A percentile compares a stretch with the other conserved stretches of the same genome.
phyloP scores from a whole-genome alignment of 495 filamentous ascomycete genomes.

The Neurospora tetrasperma region DNA sequence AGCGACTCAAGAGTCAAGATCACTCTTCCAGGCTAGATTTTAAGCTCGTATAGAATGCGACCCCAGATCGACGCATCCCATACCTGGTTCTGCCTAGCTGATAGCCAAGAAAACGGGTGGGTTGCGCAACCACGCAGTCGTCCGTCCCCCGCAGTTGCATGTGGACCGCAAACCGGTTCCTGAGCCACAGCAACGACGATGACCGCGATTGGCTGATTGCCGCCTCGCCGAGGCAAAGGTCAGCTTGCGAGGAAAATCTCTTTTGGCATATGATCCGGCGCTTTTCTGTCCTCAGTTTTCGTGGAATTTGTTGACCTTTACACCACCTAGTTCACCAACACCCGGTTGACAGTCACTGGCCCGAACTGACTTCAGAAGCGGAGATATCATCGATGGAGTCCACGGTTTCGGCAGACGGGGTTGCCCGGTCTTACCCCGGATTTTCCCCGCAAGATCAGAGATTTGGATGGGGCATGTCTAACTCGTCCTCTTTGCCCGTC shows the following conservation, averaged over 20 bases:
- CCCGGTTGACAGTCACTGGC: no score
- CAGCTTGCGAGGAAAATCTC: not conserved
- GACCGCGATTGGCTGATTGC: not conserved
- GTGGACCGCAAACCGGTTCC: not conserved
- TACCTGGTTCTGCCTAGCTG: not conserved
- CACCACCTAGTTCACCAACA: not conserved
- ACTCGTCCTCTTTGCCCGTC: not conserved
- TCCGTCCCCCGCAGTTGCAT: not conserved
- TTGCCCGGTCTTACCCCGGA: not conserved
- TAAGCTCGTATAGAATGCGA: not conserved
- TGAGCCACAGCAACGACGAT: not conserved
- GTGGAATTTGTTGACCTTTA: not conserved
- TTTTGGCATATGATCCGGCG: not conserved
- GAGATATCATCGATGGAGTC: not conserved
- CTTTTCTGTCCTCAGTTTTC: not conserved
- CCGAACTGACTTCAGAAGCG: not conserved
- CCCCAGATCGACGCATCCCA: not conserved
- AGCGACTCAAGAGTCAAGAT: not conserved
- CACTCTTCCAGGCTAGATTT: not conserved
- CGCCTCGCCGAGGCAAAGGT: slow-evolving; percentile 2
- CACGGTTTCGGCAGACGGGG: not conserved
- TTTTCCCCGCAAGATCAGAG: not conserved
- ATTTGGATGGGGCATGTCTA: not conserved
- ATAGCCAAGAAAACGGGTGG: not conserved
- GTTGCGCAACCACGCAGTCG: not conserved